Percentiles rank a stretch among this genome's conserved stretches.
These are phyloP conservation scores for Epichloe baconii DNA, from an alignment of 2,329 filamentous ascomycete genomes.

Conservation along the genomic window DNA sequence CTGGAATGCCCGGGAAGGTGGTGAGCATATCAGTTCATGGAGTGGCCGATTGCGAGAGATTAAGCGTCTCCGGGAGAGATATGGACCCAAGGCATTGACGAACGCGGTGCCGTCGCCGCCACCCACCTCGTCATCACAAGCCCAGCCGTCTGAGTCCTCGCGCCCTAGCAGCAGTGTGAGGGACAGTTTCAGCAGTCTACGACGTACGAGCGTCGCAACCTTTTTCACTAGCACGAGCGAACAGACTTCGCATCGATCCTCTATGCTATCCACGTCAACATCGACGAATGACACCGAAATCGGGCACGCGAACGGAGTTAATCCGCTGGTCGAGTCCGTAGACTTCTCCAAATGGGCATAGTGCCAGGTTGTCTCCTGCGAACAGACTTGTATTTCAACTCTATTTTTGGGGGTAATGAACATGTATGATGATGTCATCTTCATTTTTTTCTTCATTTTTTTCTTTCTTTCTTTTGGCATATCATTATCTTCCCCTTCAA, in stretches of 20 bases:
- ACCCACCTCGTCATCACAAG: slow-evolving; percentile 13
- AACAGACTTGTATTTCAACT: background rate
- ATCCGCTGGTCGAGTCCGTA: slow-evolving; percentile 23
- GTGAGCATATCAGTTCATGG: slow-evolving; percentile 83
- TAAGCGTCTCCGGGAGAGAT: slow-evolving; percentile 61
- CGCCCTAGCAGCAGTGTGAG: slow-evolving; percentile 26
- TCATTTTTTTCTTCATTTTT: background rate
- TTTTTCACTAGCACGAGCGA: slow-evolving; percentile 48
- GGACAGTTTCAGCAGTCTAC: slow-evolving; percentile 47
- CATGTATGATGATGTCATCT: background rate
- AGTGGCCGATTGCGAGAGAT: slow-evolving; percentile 77
- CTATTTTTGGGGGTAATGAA: background rate
- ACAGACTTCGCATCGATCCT: slow-evolving; percentile 43
- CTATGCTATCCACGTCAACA: slow-evolving; percentile 38
- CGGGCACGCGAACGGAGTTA: slow-evolving; percentile 16
- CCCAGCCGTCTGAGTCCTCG: slow-evolving; percentile 6
- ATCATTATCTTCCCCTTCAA: background rate
- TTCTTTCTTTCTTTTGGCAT: background rate
- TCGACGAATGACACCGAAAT: slow-evolving; percentile 43
- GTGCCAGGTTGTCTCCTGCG: background rate
- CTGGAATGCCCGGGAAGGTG: slow-evolving; percentile 66
- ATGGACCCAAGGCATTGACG: slow-evolving; percentile 30
- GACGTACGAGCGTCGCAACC: slow-evolving; percentile 51
- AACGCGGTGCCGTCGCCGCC: slow-evolving; percentile 16
- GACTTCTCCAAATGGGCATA: slow-evolving; percentile 28